These are phyloP conservation scores for Tremella mesenterica DNA, from an alignment of 768 basidiomycete genomes.

Conservation along the genomic window DNA sequence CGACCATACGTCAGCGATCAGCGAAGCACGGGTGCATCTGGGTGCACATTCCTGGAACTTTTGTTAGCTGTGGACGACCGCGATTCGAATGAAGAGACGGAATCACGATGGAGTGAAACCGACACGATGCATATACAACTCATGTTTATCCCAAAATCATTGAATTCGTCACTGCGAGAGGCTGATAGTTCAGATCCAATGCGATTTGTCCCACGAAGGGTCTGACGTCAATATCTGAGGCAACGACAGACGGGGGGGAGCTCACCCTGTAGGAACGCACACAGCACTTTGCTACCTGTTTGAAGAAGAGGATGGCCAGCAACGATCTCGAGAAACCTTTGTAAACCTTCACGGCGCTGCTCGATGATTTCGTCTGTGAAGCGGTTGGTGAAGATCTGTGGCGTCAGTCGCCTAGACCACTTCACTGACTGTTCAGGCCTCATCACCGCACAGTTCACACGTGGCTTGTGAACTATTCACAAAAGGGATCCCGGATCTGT, in stretches of 20 bases:
- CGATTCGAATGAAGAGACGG: no score
- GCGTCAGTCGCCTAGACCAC: background rate
- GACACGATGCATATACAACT: background rate
- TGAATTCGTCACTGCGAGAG: background rate
- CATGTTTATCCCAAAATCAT: background rate
- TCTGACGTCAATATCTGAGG: constrained; percentile 52
- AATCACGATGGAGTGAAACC: no score
- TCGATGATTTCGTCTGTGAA: constrained; percentile 99
- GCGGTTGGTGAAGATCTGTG: constrained; percentile 79
- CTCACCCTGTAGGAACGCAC: constrained; percentile 70
- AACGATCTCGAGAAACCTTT: constrained; percentile 89
- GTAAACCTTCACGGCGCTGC: constrained; percentile 77
- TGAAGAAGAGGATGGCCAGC: constrained; percentile 95
- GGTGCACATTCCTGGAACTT: no score
- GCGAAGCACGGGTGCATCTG: no score
- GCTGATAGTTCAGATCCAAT: constrained; percentile 38
- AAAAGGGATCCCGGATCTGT: no score
- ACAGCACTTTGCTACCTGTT: constrained; percentile 94
- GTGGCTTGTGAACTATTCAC: no score
- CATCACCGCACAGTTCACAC: no score
- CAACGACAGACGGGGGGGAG: background rate
- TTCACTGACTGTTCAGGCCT: no score
- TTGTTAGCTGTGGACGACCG: no score
- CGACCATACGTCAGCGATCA: no score
- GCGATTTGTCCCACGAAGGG: constrained; percentile 60